phyloP scores from a whole-genome alignment of 192 early-diverging fungal genomes.

The Podila verticillata region DNA sequence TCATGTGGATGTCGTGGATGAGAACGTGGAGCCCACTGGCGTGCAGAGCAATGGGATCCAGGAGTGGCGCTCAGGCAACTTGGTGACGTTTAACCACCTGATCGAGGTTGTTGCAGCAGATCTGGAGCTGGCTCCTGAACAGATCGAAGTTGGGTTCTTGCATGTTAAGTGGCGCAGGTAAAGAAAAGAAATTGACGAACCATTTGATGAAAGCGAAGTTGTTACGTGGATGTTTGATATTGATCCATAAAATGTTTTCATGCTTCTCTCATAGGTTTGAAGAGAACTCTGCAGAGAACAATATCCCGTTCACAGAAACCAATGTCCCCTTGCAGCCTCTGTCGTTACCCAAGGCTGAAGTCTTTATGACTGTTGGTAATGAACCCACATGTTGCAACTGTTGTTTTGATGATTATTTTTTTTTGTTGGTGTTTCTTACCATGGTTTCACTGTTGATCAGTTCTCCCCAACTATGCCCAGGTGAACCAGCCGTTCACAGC shows the following conservation, averaged over 20 bases:
- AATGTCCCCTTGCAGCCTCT: conserved; percentile 41
- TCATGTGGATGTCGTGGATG: conserved; percentile 23
- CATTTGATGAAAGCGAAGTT: no score
- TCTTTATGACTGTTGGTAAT: conserved; percentile 53
- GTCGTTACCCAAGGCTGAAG: conserved; percentile 34
- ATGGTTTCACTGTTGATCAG: conserved; percentile 45
- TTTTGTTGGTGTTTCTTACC: not conserved
- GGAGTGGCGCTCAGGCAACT: conserved; percentile 26
- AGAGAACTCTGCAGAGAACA: conserved; percentile 3
- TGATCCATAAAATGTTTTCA: no score
- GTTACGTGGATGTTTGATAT: no score
- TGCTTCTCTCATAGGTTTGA: conserved; percentile 8
- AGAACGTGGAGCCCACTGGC: not conserved
- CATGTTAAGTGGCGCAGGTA: conserved; percentile 63
- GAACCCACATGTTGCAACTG: not conserved
- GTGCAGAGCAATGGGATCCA: not conserved
- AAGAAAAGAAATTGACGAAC: not conserved
- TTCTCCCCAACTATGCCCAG: conserved; percentile 62
- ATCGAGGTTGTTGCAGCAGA: conserved; percentile 22
- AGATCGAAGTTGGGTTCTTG: conserved; percentile 51
- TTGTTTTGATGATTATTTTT: not conserved
- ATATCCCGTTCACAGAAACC: conserved; percentile 27
- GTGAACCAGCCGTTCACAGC: conserved; percentile 71
- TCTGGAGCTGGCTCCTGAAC: conserved; percentile 29
- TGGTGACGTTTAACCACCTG: conserved; percentile 30